phyloP scores from a whole-genome alignment of 345 rosid species.

The Stellera chamaejasme region DNA sequence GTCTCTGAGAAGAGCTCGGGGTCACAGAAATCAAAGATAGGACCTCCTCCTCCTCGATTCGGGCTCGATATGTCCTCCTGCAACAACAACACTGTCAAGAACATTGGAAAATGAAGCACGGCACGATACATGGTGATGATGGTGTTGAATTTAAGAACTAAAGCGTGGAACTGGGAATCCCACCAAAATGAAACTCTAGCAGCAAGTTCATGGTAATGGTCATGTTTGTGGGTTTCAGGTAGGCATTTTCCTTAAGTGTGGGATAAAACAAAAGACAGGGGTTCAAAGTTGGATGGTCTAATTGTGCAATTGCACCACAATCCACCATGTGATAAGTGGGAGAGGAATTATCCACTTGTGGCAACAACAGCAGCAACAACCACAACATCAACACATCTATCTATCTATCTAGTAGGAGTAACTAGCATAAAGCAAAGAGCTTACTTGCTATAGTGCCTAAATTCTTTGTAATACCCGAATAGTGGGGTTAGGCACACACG shows the following conservation, averaged over 20 bases:
- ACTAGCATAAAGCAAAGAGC: slow-evolving; percentile 2
- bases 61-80: slow-evolving; percentile 87
- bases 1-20: slow-evolving; percentile 55
- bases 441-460: neutral
- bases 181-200: neutral
- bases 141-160: neutral
- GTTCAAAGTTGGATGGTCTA: slow-evolving; percentile 14
- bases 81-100: slow-evolving; percentile 8
- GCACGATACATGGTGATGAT: neutral
- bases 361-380: slow-evolving; percentile 17
- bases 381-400: slow-evolving; percentile 9
- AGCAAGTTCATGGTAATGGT: slow-evolving; percentile 8
- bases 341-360: slow-evolving; percentile 8
- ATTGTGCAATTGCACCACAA: slow-evolving; percentile 6
- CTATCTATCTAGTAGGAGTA: neutral
- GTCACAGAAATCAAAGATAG: slow-evolving; percentile 52
- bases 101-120: neutral
- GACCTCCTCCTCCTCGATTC: slow-evolving; percentile 32
- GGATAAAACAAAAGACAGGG: slow-evolving; percentile 17
- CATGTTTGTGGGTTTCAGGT: slow-evolving; percentile 10
- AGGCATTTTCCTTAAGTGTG: slow-evolving; percentile 20
- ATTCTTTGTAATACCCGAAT: too few relatives aligned
- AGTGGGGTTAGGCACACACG: too few relatives aligned
- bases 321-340: slow-evolving; percentile 27
- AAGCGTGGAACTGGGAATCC: slow-evolving; percentile 8